A percentile compares a stretch with the other conserved stretches of the same genome.
Evolutionary conservation across 495 filamentous ascomycete genomes (phyloP).

Genomic region (Neurospora tetrasperma): DNA sequence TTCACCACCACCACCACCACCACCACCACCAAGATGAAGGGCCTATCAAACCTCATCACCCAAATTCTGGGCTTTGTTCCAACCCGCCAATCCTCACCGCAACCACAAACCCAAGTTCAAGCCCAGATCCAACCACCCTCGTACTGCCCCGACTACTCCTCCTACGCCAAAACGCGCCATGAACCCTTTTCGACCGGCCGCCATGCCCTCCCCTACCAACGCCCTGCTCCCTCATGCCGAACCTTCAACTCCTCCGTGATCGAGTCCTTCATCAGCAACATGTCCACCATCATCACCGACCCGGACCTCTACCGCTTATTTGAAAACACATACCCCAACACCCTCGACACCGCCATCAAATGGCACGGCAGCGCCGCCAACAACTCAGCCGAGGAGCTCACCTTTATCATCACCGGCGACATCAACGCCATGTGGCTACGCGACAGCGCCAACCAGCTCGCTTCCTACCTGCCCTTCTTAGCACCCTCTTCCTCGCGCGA

Average conservation of each 20-base stretch:
- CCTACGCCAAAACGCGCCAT: slow-evolving; percentile 36
- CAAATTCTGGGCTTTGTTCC: not conserved
- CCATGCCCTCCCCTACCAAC: slow-evolving; percentile 43
- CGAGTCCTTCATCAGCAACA: slow-evolving; percentile 41
- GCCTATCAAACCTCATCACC: not conserved
- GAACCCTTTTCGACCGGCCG: slow-evolving; percentile 34
- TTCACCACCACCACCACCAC: not conserved
- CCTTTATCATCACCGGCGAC: slow-evolving; percentile 47
- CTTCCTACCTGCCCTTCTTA: slow-evolving; percentile 50
- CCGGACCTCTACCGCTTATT: slow-evolving; percentile 58
- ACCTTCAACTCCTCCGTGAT: slow-evolving; percentile 49
- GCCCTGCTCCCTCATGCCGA: slow-evolving; percentile 46
- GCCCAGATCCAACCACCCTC: not conserved
- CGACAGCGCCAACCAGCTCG: slow-evolving; percentile 57
- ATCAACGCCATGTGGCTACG: slow-evolving; percentile 71
- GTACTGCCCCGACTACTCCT: slow-evolving; percentile 43
- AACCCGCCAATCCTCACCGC: not conserved
- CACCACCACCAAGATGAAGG: not conserved
- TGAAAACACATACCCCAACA: slow-evolving; percentile 55
- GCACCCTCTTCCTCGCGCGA: slow-evolving; percentile 31
- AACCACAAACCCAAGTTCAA: not conserved
- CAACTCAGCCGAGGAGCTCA: slow-evolving; percentile 34
- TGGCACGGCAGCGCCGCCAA: slow-evolving; percentile 48
- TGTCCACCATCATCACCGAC: slow-evolving; percentile 43
- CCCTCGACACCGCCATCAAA: slow-evolving; percentile 56